Conservation (phyloP, 495 filamentous ascomycete genomes). For the Penicillium cosmopolitanum region DNA sequence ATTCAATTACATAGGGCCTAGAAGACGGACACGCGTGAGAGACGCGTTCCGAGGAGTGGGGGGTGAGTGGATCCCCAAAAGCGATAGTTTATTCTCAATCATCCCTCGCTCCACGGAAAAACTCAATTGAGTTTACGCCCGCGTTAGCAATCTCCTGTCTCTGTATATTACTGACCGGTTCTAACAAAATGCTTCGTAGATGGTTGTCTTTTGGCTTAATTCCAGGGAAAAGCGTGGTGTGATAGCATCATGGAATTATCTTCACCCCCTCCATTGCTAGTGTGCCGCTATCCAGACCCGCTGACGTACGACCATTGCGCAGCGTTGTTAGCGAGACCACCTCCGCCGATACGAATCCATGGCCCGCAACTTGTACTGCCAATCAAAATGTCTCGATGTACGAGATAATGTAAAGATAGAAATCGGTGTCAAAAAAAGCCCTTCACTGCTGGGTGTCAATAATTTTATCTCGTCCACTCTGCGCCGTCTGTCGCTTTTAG, state of each 20-base stretch:
- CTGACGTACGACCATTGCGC: conserved; percentile 6
- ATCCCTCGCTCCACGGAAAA: conserved; percentile 1
- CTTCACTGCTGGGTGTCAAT: neutral
- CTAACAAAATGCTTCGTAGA: neutral
- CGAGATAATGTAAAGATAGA: neutral
- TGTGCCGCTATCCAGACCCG: neutral
- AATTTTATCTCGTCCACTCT: neutral
- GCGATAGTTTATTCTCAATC: conserved; percentile 6
- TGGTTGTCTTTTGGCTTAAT: neutral
- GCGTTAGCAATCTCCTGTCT: neutral
- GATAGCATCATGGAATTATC: conserved; percentile 1
- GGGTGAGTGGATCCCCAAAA: neutral
- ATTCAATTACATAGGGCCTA: neutral
- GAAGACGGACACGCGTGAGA: conserved; percentile 3
- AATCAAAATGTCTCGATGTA: neutral
- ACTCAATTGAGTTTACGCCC: neutral
- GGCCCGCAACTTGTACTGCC: neutral
- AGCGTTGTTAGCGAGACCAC: conserved; percentile 1
- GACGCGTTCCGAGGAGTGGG: conserved; percentile 1
- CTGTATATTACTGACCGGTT: neutral
- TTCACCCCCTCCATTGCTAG: conserved; percentile 1
- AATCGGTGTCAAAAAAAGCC: neutral
- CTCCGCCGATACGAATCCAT: conserved; percentile 3
- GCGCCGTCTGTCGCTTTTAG: neutral
- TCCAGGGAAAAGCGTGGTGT: neutral